Percentiles rank a stretch among this genome's conserved stretches.
Evolutionary conservation across 352 stramenopile genomes (phyloP).

Genomic region (Globisporangium middletonii): DNA sequence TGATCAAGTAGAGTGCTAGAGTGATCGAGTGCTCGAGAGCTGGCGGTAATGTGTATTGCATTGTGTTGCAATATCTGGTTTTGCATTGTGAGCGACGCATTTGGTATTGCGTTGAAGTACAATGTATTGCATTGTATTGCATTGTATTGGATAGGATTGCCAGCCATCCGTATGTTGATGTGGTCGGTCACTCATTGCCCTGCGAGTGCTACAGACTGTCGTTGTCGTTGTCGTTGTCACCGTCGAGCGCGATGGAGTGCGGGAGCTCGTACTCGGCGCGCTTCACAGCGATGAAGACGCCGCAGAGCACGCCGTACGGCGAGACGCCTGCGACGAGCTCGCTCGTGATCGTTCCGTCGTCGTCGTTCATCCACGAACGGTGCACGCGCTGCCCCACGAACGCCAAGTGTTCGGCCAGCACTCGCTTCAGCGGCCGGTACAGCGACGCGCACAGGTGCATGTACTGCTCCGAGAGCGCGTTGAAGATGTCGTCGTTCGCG

Average conservation of each 20-base stretch:
- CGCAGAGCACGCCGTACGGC: constrained; percentile 26
- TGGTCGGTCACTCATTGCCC: not conserved
- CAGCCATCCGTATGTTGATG: no score
- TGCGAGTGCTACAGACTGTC: not conserved
- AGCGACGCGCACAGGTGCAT: constrained; percentile 28
- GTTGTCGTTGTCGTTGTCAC: not conserved
- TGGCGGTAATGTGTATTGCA: no score
- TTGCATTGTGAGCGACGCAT: no score
- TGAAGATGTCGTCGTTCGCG: constrained; percentile 47
- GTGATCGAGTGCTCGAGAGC: no score
- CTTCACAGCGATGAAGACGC: constrained; percentile 31
- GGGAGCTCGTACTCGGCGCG: constrained; percentile 13
- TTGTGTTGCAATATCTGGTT: no score
- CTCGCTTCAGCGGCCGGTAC: constrained; percentile 31
- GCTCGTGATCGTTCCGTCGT: constrained; percentile 19
- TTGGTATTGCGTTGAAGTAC: no score
- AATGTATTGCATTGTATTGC: no score
- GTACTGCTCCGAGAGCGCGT: constrained; percentile 32
- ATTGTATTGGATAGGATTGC: no score
- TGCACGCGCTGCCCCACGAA: constrained; percentile 32
- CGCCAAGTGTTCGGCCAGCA: constrained; percentile 12
- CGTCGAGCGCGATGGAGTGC: not conserved
- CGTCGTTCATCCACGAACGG: constrained; percentile 39
- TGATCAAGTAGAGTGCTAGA: no score
- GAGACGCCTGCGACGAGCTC: constrained; percentile 36